These are phyloP conservation scores for Phytophthora agathidicida DNA, from an alignment of 352 stramenopile species.

Conservation along the genomic window DNA sequence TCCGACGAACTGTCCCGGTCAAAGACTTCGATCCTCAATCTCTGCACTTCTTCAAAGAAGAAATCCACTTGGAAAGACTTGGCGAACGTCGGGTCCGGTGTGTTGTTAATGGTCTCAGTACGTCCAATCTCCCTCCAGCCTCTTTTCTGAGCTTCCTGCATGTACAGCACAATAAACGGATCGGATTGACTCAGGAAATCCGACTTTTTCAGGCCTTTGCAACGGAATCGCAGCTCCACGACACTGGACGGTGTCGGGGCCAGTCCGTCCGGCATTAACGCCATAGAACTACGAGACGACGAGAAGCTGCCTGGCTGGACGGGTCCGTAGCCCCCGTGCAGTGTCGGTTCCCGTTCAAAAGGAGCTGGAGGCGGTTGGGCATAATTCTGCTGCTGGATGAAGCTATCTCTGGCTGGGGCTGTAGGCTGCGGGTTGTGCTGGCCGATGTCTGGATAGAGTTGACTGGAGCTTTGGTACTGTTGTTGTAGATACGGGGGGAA, in stretches of 20 bases:
- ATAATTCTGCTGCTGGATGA: conserved; percentile 18
- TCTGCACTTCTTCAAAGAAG: conserved; percentile 86
- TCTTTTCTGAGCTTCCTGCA: conserved; percentile 50
- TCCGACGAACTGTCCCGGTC: conserved; percentile 76
- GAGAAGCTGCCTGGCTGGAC: conserved; percentile 36
- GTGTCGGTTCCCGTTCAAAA: conserved; percentile 22
- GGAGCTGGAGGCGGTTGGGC: conserved; percentile 7
- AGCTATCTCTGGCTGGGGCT: conserved; percentile 17
- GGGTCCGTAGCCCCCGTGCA: conserved; percentile 53
- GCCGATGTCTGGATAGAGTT: conserved; percentile 33
- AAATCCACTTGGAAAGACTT: conserved; percentile 76
- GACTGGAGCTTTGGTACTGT: conserved; percentile 19
- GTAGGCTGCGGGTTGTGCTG: conserved; percentile 8
- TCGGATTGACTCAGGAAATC: conserved; percentile 78
- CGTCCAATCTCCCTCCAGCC: conserved; percentile 75
- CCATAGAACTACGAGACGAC: conserved; percentile 26
- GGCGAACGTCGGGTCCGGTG: conserved; percentile 69
- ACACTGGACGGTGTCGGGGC: conserved; percentile 54
- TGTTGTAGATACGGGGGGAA: conserved; percentile 15
- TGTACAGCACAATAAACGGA: conserved; percentile 77
- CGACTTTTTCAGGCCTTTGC: conserved; percentile 73
- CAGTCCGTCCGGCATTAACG: conserved; percentile 27
- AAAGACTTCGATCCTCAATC: conserved; percentile 79
- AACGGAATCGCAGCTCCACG: conserved; percentile 72
- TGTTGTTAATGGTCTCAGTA: conserved; percentile 81